Percentiles rank a stretch among this genome's conserved stretches.
These are phyloP conservation scores for Cyberlindnera amylophila DNA, from an alignment of 805 yeast genomes.

Conservation along the genomic window DNA sequence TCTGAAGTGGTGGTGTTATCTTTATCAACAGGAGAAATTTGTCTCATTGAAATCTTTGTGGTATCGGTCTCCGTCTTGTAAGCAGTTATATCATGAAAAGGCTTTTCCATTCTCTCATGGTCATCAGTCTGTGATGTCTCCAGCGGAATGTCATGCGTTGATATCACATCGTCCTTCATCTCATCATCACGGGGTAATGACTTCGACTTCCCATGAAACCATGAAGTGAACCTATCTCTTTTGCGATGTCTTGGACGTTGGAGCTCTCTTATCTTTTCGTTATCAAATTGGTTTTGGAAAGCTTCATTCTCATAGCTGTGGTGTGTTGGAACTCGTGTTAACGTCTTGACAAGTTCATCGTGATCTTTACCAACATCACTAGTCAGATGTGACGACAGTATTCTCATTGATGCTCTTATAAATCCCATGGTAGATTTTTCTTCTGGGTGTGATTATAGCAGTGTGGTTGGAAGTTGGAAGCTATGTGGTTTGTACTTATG, in stretches of 20 bases:
- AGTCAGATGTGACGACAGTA: background rate
- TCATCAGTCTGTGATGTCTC: background rate
- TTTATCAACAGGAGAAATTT: too few relatives aligned
- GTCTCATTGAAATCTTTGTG: too few relatives aligned
- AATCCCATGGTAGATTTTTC: background rate
- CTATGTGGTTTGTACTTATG: too few relatives aligned
- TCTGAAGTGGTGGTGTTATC: too few relatives aligned
- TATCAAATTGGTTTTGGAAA: background rate
- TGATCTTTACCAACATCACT: background rate
- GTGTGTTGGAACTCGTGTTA: background rate
- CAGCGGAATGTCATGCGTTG: background rate
- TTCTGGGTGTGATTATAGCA: too few relatives aligned
- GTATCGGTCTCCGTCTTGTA: too few relatives aligned
- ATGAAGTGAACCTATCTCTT: background rate
- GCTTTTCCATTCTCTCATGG: background rate
- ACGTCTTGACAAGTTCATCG: background rate
- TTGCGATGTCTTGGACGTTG: background rate
- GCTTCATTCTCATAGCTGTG: background rate
- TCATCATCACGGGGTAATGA: background rate
- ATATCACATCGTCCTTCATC: background rate
- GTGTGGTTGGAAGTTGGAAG: too few relatives aligned
- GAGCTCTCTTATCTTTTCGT: background rate
- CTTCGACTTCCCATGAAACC: conserved; percentile 1
- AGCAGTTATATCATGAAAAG: background rate
- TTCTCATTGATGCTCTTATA: background rate